These are phyloP conservation scores for Trichoderma brevicompactum DNA, from an alignment of 2,329 filamentous ascomycete species.

Conservation along the genomic window DNA sequence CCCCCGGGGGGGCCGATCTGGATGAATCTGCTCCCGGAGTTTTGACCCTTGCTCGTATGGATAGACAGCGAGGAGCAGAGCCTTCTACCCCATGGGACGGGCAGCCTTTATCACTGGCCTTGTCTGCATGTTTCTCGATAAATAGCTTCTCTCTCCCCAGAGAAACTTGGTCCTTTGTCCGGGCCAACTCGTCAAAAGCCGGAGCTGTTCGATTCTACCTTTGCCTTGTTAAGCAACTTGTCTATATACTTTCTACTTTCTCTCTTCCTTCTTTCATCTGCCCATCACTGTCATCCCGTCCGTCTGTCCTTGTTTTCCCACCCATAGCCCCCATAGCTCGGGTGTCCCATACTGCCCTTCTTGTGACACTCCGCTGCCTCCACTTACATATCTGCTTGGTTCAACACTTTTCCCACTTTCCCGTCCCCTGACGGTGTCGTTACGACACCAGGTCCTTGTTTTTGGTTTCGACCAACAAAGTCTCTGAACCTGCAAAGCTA, in stretches of 20 bases:
- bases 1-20: conserved; percentile 26
- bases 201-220: background rate
- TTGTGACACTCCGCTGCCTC: conserved; percentile 30
- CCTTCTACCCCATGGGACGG: conserved; percentile 22
- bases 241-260: conserved; percentile 4
- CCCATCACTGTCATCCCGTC: conserved; percentile 26
- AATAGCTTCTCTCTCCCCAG: conserved; percentile 12
- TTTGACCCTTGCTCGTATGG: conserved; percentile 12
- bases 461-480: background rate
- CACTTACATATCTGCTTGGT: conserved; percentile 30
- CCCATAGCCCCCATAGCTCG: conserved; percentile 22
- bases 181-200: background rate
- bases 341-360: conserved; percentile 30
- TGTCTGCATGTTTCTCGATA: conserved; percentile 1
- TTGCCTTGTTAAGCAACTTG: background rate
- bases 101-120: conserved; percentile 18
- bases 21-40: conserved; percentile 28
- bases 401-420: conserved; percentile 21
- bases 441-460: conserved; percentile 23
- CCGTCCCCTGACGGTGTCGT: conserved; percentile 19
- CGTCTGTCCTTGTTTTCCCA: conserved; percentile 17
- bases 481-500: conserved; percentile 9
- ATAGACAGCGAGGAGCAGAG: conserved; percentile 10
- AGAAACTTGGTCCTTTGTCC: background rate
- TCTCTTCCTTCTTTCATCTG: conserved; percentile 7